A percentile compares a stretch with the other conserved stretches of the same genome.
These are phyloP conservation scores for Cucumis hystrix DNA, from an alignment of 306 rosid species.

Conservation along the genomic window DNA sequence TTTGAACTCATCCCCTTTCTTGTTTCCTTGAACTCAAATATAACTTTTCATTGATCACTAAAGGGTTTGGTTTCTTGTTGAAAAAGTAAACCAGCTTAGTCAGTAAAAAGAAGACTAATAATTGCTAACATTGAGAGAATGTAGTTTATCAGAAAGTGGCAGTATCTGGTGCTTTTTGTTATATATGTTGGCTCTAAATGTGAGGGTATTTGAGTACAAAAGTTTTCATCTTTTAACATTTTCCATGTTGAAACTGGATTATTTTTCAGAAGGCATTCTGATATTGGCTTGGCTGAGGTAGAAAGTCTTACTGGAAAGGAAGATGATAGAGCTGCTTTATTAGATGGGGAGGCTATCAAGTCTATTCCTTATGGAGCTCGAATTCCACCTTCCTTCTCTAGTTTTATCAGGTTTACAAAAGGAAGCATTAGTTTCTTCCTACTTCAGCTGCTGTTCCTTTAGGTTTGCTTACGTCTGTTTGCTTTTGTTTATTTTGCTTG, in stretches of 20 bases:
- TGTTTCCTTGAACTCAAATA: neutral
- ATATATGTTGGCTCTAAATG: neutral
- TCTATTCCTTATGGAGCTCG: conserved; percentile 50
- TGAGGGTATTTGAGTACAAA: neutral
- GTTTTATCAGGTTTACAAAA: conserved; percentile 45
- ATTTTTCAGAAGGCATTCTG: conserved; percentile 54
- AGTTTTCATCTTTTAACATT: neutral
- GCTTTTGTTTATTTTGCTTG: neutral
- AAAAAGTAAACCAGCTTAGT: neutral
- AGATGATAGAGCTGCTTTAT: conserved; percentile 52
- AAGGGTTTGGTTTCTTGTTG: neutral
- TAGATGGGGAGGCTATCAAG: conserved; percentile 61
- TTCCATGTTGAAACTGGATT: conserved; percentile 14
- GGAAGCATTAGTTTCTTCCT: neutral
- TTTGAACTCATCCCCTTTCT: neutral
- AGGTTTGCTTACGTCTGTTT: conserved; percentile 10
- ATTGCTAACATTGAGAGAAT: neutral
- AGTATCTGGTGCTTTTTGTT: neutral
- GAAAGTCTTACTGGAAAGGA: conserved; percentile 22
- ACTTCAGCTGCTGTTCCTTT: neutral
- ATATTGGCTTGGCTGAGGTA: conserved; percentile 50
- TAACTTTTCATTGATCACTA: neutral
- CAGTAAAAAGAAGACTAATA: neutral
- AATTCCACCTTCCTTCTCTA: conserved; percentile 26
- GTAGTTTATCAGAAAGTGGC: neutral